These are phyloP conservation scores for Leccinum sublutescens DNA, from an alignment of 768 basidiomycete genomes.

Conservation along the genomic window DNA sequence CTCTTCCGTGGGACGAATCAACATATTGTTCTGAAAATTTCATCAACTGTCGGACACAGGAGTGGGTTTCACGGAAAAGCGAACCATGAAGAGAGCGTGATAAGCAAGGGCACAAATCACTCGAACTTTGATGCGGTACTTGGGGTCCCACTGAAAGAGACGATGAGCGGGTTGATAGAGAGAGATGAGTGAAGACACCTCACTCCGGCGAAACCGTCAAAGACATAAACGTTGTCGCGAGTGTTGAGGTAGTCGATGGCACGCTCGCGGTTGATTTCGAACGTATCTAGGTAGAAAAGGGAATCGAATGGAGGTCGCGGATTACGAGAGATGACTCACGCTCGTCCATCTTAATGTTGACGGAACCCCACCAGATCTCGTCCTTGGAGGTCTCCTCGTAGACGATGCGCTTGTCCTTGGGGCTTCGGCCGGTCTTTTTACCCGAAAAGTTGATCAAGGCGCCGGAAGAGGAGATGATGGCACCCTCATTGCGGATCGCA, in stretches of 20 bases:
- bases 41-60: slow-evolving; percentile 7
- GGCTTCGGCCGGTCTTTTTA: slow-evolving; percentile 97
- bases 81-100: slow-evolving; percentile 97
- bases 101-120: slow-evolving; percentile 98
- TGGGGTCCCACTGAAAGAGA: slow-evolving; percentile 82
- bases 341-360: slow-evolving; percentile 99
- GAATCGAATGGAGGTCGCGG: not conserved
- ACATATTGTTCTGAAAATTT: slow-evolving; percentile 85
- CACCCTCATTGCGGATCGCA: slow-evolving; percentile 97
- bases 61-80: slow-evolving; percentile 25
- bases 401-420: slow-evolving; percentile 99
- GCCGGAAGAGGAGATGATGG: slow-evolving; percentile 93
- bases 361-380: slow-evolving; percentile 98
- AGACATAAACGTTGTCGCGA: slow-evolving; percentile 96
- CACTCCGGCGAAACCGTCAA: slow-evolving; percentile 92
- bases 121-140: slow-evolving; percentile 99
- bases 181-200: slow-evolving; percentile 23
- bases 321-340: slow-evolving; percentile 48
- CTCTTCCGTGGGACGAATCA: slow-evolving; percentile 95
- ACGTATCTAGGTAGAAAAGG: slow-evolving; percentile 65
- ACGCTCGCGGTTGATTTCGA: slow-evolving; percentile 98
- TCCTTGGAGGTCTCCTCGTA: slow-evolving; percentile 96
- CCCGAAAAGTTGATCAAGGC: slow-evolving; percentile 99
- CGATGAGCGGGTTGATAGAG: not conserved
- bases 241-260: slow-evolving; percentile 99